Percentiles rank a stretch among this genome's conserved stretches.
Evolutionary conservation across 345 rosid species (phyloP).

Genomic region (Lumnitzera littorea): DNA sequence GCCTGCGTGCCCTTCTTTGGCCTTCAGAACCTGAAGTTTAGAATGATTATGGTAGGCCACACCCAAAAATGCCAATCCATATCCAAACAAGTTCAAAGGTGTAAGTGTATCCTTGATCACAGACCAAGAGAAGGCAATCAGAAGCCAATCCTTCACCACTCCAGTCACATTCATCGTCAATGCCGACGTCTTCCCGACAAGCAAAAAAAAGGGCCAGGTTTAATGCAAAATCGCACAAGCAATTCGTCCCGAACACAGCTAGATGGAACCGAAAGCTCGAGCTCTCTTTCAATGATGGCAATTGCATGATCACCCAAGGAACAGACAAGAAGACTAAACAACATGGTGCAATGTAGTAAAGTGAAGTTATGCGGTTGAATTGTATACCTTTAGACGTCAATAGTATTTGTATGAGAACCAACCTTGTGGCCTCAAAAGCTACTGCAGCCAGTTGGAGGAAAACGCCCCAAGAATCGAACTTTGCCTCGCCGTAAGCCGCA

Average conservation of each 20-base stretch:
- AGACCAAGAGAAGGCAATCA: conserved; percentile 98
- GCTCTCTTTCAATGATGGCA: conserved; percentile 51
- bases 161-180: conserved; percentile 98
- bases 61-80: conserved; percentile 85
- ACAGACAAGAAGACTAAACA: conserved; percentile 69
- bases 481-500: conserved; percentile 90
- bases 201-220: conserved; percentile 87
- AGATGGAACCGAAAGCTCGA: conserved; percentile 84
- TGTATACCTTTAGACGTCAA: conserved; percentile 76
- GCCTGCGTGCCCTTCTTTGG: conserved; percentile 58
- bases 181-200: conserved; percentile 95
- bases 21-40: conserved; percentile 86
- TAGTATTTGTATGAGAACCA: conserved; percentile 91
- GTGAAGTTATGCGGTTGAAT: conserved; percentile 74
- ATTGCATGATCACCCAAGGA: conserved; percentile 86
- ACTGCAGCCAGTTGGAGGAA: conserved; percentile 83
- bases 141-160: conserved; percentile 94
- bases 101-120: conserved; percentile 96
- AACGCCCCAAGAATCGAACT: conserved; percentile 89
- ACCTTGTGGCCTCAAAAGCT: conserved; percentile 83
- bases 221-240: conserved; percentile 76
- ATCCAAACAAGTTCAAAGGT: conserved; percentile 75
- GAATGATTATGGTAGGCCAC: conserved; percentile 90
- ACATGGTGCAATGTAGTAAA: conserved; percentile 88
- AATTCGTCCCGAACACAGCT: conserved; percentile 74